phyloP scores from a whole-genome alignment of 208 protist species.

The Porcisia deanei region DNA sequence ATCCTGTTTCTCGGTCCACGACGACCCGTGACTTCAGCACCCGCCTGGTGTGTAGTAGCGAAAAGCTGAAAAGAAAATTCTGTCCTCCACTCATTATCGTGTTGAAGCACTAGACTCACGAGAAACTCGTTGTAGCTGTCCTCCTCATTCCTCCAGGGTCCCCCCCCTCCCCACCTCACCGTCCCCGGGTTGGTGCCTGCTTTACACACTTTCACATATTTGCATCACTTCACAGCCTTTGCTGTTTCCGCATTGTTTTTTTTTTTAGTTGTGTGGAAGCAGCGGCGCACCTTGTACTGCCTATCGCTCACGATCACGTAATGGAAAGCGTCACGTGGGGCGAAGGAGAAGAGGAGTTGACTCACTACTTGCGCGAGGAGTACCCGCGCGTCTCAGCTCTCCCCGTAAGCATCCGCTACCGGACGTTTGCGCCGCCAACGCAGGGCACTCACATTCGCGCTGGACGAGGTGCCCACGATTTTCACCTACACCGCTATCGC shows the following conservation, averaged over 20 bases:
- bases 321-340: conserved; percentile 28
- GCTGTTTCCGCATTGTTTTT: background rate
- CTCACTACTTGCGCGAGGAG: conserved; percentile 27
- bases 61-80: background rate
- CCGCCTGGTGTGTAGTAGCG: background rate
- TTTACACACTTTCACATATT: background rate
- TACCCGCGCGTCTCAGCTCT: conserved; percentile 25
- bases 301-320: background rate
- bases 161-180: too few relatives aligned
- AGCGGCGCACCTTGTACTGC: background rate
- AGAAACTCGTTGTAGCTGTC: too few relatives aligned
- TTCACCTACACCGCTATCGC: conserved; percentile 28
- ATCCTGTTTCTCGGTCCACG: background rate
- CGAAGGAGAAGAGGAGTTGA: conserved; percentile 25
- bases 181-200: background rate
- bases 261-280: background rate
- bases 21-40: background rate
- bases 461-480: conserved; percentile 30
- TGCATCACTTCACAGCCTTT: background rate
- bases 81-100: background rate
- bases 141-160: too few relatives aligned
- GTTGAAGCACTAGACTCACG: too few relatives aligned
- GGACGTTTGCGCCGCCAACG: conserved; percentile 25
- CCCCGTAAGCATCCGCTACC: conserved; percentile 32
- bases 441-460: conserved; percentile 22